These are phyloP conservation scores for Saturnispora ahearnii DNA, from an alignment of 805 yeast species.

Conservation along the genomic window DNA sequence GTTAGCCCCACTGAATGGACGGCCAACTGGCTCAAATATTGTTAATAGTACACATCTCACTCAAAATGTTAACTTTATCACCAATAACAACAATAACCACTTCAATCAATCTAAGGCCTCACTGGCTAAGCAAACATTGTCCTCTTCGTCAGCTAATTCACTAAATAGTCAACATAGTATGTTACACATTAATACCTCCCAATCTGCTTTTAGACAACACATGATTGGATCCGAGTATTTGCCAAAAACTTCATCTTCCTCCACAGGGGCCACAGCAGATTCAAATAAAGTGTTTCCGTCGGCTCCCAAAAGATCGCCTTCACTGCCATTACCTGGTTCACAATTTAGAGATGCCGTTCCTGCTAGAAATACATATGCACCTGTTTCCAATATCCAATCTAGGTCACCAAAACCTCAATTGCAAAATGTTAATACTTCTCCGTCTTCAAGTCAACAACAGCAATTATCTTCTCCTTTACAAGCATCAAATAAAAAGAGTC, in stretches of 20 bases:
- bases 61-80: not conserved
- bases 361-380: constrained; percentile 1
- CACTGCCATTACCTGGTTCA: constrained; percentile 17
- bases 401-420: not conserved
- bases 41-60: not conserved
- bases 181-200: not conserved
- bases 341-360: constrained; percentile 19
- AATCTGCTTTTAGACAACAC: not conserved
- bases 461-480: constrained; percentile 6
- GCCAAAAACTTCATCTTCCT: not conserved
- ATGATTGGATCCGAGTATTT: not conserved
- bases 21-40: not conserved
- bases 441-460: not conserved
- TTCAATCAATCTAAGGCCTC: not conserved
- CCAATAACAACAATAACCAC: not conserved
- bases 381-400: not conserved
- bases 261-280: not conserved
- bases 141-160: not conserved
- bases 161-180: not conserved
- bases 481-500: constrained; percentile 21
- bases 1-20: not conserved
- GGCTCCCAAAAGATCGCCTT: constrained; percentile 15
- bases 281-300: not conserved
- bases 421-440: not conserved
- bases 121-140: not conserved